Conservation (phyloP, 2,329 filamentous ascomycete species). For the Neofusicoccum sp. region DNA sequence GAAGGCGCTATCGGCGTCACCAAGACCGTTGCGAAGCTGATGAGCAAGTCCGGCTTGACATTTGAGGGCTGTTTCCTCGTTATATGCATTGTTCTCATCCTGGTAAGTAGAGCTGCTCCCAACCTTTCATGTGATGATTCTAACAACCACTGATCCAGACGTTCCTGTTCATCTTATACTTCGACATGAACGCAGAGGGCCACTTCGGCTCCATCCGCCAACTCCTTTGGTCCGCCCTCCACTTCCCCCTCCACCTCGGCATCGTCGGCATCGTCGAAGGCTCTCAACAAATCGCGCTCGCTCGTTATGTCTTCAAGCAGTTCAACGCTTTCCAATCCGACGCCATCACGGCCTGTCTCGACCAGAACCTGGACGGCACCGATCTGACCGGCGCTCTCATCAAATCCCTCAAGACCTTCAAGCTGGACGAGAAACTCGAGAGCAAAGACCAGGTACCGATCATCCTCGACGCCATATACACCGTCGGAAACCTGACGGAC, state of each 20-base stretch:
- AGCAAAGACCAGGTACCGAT: conserved; percentile 2
- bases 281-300: conserved; percentile 23
- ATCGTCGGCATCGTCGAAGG: conserved; percentile 33
- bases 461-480: conserved; percentile 18
- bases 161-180: conserved; percentile 36
- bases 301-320: conserved; percentile 18
- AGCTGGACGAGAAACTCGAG: conserved; percentile 20
- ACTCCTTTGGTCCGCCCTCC: conserved; percentile 32
- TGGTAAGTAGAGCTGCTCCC: conserved; percentile 25
- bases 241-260: conserved; percentile 33
- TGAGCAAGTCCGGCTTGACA: conserved; percentile 31
- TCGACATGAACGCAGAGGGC: conserved; percentile 31
- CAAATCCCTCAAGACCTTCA: conserved; percentile 20
- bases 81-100: conserved; percentile 37
- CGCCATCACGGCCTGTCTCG: background rate
- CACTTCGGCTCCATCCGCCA: conserved; percentile 35
- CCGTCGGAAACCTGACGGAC: conserved; percentile 20
- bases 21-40: conserved; percentile 42
- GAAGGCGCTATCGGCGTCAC: conserved; percentile 59
- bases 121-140: too few species aligned
- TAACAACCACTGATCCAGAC: conserved; percentile 19
- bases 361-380: conserved; percentile 18
- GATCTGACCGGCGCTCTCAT: conserved; percentile 14
- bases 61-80: conserved; percentile 35
- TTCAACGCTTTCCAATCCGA: background rate